Evolutionary conservation across 805 yeast genomes (phyloP), one percentile per base, ranked within the genome.

Genomic region (Clavispora phyllophila): DNA sequence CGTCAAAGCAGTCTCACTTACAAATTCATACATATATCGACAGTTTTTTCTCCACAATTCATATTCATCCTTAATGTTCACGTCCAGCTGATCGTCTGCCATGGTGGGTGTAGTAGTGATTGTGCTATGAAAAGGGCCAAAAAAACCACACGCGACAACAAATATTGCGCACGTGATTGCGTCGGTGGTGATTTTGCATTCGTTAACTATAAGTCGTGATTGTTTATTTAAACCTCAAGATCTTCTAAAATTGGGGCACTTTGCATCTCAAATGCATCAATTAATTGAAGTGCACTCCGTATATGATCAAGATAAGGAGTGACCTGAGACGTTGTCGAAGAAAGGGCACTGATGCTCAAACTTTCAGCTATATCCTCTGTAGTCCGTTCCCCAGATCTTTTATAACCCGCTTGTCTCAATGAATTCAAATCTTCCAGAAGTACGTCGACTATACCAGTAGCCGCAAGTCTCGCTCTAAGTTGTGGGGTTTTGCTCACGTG

Each of bases 31-130:
- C 93, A 86, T 84, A 52, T 73, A 79, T 10, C 86, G 82, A 50
- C 90, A 85, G 55, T 84, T 86, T 55, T 84, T 79, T 46, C 87
- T 73, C 95, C 95, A 86, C 48, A 85, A 61, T 46, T 82, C 80
- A 57, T 86, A 85, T 58, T 86, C 95, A 50, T 78, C 82, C 46
- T 77, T 66, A 41, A 78, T 73, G 12, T 78, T 44, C 17, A 37
- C 23, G 14, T 39, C 53, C 19, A 45, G 41, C n/a, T 44, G 42
- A 3, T 37, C 40, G 15, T 44, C 44, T 19, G 28, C 31, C 52
- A 50, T 50, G 14, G 15, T 42, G n/a, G 14, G 12, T 13, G 14
- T 25, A 24, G 28, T 29, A 13, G 34, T 23, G 27, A 20, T 4
- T 7, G 23, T 9, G 14, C 36, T 9, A 15, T 7, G 36, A 28